A percentile compares a stretch with the other conserved stretches of the same genome.
phyloP scores from a whole-genome alignment of 257 asterid species.

The Solanum pennellii region DNA sequence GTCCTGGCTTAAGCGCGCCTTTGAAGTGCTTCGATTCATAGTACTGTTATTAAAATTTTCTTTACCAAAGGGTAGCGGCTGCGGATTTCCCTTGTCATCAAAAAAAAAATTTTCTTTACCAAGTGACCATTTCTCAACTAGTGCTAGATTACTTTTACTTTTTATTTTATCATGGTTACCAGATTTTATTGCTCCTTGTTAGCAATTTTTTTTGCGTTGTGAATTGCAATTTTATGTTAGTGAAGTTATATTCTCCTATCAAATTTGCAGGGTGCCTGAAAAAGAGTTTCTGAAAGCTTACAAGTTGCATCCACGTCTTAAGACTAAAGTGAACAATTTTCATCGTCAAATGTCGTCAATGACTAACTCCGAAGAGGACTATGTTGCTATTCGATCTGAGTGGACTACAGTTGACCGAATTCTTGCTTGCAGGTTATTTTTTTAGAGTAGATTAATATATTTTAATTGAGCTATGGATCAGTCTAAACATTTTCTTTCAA shows the following conservation, averaged over 20 bases:
- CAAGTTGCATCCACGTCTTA: conserved; percentile 83
- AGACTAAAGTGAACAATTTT: conserved; percentile 80
- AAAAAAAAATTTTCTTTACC: not conserved
- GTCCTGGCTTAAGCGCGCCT: not conserved
- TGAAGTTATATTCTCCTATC: not conserved
- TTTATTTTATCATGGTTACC: not conserved
- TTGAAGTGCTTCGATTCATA: not conserved
- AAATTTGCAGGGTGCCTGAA: conserved; percentile 85
- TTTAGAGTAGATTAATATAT: not conserved
- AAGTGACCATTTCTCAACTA: not conserved
- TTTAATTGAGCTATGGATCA: not conserved
- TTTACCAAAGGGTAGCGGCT: too few species aligned
- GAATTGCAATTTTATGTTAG: not conserved
- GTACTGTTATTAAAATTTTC: not conserved
- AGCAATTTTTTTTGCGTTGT: not conserved
- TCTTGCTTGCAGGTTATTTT: conserved; percentile 74
- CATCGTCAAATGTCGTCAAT: conserved; percentile 61
- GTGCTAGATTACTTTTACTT: not conserved
- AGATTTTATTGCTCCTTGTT: not conserved
- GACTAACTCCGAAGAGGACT: conserved; percentile 48
- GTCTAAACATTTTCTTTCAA: not conserved
- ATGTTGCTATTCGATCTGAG: conserved; percentile 77
- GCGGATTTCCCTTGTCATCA: too few species aligned
- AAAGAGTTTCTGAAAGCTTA: conserved; percentile 72
- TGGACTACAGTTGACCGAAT: conserved; percentile 95